These are phyloP conservation scores for Claviceps paspali DNA, from an alignment of 2,329 filamentous ascomycete genomes.

Conservation along the genomic window DNA sequence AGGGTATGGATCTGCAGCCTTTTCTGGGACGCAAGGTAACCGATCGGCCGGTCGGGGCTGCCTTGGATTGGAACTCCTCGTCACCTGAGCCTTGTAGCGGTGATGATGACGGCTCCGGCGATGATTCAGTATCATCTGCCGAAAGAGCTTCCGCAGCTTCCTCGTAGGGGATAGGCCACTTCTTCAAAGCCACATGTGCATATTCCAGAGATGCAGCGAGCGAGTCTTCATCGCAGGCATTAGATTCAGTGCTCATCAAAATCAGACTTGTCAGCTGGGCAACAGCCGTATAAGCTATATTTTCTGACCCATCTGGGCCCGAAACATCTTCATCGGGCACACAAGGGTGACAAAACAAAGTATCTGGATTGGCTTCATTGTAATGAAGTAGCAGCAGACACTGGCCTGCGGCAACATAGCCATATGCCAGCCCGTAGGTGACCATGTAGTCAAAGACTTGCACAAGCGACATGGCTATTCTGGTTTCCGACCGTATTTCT, in stretches of 20 bases:
- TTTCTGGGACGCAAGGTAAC: no score
- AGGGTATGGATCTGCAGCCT: no score
- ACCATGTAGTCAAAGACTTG: not conserved
- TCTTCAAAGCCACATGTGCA: not conserved
- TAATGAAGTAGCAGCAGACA: conserved; percentile 14
- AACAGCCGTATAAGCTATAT: not conserved
- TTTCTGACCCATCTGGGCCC: no score
- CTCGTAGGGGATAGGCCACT: not conserved
- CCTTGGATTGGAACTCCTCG: no score
- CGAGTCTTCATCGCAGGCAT: not conserved
- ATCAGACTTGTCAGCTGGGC: not conserved
- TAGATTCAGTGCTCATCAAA: not conserved
- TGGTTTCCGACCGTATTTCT: not conserved
- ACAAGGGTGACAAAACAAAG: not conserved
- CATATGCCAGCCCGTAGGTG: not conserved
- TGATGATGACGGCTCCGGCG: no score
- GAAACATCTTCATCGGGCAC: not conserved
- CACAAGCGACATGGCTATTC: not conserved
- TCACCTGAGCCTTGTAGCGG: no score
- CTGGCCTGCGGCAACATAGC: not conserved
- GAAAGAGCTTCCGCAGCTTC: not conserved
- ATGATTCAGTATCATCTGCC: not conserved
- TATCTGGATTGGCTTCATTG: conserved; percentile 1
- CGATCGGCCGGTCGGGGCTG: no score
- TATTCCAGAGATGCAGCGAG: not conserved